A percentile compares a stretch with the other conserved stretches of the same genome.
Evolutionary conservation across 148 eudicot species (phyloP).

Genomic region (Polygonum maritimum): DNA sequence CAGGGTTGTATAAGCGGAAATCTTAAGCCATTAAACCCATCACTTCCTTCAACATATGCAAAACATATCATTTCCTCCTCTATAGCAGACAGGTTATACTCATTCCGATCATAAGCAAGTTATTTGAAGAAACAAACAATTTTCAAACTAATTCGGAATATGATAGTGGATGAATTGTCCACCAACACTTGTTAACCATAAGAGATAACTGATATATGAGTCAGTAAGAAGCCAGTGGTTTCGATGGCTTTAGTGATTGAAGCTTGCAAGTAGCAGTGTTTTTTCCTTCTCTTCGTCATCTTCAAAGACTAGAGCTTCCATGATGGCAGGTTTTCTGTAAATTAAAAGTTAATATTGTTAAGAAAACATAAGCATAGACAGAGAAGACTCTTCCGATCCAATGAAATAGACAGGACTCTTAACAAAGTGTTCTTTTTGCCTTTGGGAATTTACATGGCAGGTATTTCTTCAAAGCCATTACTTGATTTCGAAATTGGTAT

Average conservation of each 20-base stretch:
- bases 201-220: neutral
- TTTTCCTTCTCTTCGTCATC: slow-evolving; percentile 7
- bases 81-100: neutral
- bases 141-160: neutral
- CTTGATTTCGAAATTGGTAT: neutral
- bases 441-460: neutral
- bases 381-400: neutral
- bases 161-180: slow-evolving; percentile 8
- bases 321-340: slow-evolving; percentile 8
- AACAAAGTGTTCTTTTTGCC: neutral
- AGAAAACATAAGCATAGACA: neutral
- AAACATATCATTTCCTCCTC: neutral
- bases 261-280: slow-evolving; percentile 7
- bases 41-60: neutral
- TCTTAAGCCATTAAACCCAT: neutral
- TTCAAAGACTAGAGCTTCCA: slow-evolving; percentile 4
- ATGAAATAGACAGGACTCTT: neutral
- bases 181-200: neutral
- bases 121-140: neutral
- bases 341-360: neutral
- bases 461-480: too few relatives aligned
- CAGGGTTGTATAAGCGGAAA: neutral
- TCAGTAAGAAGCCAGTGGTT: neutral
- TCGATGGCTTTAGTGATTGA: slow-evolving; percentile 3
- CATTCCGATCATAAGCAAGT: neutral